Evolutionary conservation across 345 rosid genomes (phyloP), one percentile per base, ranked within the genome.

Genomic region (Cardamine chenopodiifolia): DNA sequence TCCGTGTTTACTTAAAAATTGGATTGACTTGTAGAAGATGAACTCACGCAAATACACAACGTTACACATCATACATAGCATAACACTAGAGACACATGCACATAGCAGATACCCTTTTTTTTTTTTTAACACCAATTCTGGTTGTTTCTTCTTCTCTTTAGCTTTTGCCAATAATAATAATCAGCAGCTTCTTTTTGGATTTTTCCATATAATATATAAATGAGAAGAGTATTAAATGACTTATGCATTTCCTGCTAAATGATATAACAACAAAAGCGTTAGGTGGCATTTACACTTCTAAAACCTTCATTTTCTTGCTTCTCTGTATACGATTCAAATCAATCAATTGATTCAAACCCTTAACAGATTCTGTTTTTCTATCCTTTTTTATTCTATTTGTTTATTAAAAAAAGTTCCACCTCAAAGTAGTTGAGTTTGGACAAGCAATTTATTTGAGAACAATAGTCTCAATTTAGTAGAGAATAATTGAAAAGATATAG

Each of bases 251-350:
- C 42, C 12, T 31, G 22, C 22, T 31, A 44, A 73, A 63, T n/a
- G 18, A 64, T 62, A 63, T 20, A 7, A 64, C 64, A 15, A 73
- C 70, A 73, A 64, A 64, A 54, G 14, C 64, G 47, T 42, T 62
- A 45, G 71, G 70, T 73, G 15, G 14, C 63, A 63, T 22, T 62
- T 19, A 53, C 61, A 62, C 42, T 67, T 53, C 50, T 53, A 35
- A 53, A 49, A 37, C 49, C 19, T 44, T 44, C 49, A 6, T 44
- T 44, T 40, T 40, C 47, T 4, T 40, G 47, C 47, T 40, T 40
- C 17, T 40, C 47, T 40, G 47, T 40, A 40, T 40, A 40, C 57
- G 42, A 39, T 40, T 54, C 48, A 73, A 64, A 73, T 64, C 71
- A 64, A 55, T 64, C 65, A 55, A 29, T 35, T 35, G 11, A 42